phyloP scores from a whole-genome alignment of 495 filamentous ascomycete species.

The Neohortaea acidophila region DNA sequence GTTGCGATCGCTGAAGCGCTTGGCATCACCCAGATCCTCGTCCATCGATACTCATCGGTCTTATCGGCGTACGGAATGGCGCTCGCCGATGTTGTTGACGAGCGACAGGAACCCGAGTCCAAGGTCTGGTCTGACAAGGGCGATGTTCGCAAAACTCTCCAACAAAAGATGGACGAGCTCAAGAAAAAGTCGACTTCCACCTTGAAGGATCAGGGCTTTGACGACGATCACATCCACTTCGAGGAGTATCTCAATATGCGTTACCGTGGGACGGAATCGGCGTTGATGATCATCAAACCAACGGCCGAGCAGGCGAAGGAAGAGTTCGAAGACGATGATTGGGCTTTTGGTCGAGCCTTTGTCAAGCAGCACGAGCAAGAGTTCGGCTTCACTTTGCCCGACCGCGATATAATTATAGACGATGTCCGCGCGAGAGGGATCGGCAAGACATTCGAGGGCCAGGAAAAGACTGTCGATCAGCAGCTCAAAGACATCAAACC shows the following conservation, averaged over 20 bases:
- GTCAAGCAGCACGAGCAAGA: slow-evolving; percentile 79
- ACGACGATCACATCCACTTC: slow-evolving; percentile 54
- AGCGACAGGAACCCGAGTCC: slow-evolving; percentile 79
- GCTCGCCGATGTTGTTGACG: slow-evolving; percentile 85
- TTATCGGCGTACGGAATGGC: slow-evolving; percentile 96
- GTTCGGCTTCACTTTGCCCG: slow-evolving; percentile 83
- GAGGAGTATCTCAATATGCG: slow-evolving; percentile 84
- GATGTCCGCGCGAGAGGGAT: slow-evolving; percentile 84
- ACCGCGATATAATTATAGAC: slow-evolving; percentile 81
- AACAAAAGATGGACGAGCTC: slow-evolving; percentile 42
- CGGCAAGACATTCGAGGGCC: slow-evolving; percentile 63
- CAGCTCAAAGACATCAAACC: slow-evolving; percentile 54
- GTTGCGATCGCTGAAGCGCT: slow-evolving; percentile 86
- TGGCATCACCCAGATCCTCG: slow-evolving; percentile 71
- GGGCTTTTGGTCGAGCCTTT: slow-evolving; percentile 73
- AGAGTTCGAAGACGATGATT: slow-evolving; percentile 47
- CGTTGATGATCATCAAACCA: slow-evolving; percentile 64
- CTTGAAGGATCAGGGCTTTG: slow-evolving; percentile 60
- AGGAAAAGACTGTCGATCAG: slow-evolving; percentile 65
- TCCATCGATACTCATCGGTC: slow-evolving; percentile 88
- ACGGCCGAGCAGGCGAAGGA: slow-evolving; percentile 41
- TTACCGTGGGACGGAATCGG: slow-evolving; percentile 75
- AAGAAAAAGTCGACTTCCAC: slow-evolving; percentile 51
- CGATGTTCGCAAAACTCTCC: slow-evolving; percentile 25
- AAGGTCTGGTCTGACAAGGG: slow-evolving; percentile 53